phyloP scores from a whole-genome alignment of 139 green algal genomes.

The Edaphochlamys debaryana region DNA sequence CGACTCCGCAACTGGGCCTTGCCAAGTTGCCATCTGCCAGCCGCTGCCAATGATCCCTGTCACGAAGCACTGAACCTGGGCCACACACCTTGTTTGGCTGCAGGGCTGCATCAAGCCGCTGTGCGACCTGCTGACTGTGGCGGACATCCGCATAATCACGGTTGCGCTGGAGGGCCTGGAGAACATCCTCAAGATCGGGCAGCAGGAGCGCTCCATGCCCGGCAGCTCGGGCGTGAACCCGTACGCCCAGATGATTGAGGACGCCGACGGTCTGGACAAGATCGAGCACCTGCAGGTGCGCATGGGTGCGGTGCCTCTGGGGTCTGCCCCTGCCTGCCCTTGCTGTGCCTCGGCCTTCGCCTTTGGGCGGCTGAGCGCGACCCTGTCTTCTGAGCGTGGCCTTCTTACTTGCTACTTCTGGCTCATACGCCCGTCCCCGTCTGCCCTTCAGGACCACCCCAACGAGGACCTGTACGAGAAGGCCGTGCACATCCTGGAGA shows the following conservation, averaged over 20 bases:
- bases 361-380: too few species aligned
- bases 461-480: slow-evolving; percentile 99
- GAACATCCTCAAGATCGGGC: slow-evolving; percentile 97
- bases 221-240: slow-evolving; percentile 78
- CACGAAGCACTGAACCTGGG: too few species aligned
- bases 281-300: slow-evolving; percentile 93
- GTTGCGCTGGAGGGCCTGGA: slow-evolving; percentile 99
- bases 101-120: slow-evolving; percentile 93
- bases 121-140: slow-evolving; percentile 93
- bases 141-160: slow-evolving; percentile 94
- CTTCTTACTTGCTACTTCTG: too few species aligned
- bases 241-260: slow-evolving; percentile 92
- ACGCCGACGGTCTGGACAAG: slow-evolving; percentile 98
- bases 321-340: too few species aligned
- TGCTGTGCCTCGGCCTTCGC: too few species aligned
- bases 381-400: too few species aligned
- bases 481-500: slow-evolving; percentile 93
- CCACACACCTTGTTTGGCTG: too few species aligned
- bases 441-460: slow-evolving; percentile 29
- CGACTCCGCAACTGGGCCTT: too few species aligned
- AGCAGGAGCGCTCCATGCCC: slow-evolving; percentile 63
- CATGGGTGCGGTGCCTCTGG: too few species aligned
- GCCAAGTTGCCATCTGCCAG: too few species aligned
- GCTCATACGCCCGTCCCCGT: too few species aligned
- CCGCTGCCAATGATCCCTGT: too few species aligned